These are phyloP conservation scores for Coniochaeta prunicola DNA, from an alignment of 2,329 filamentous ascomycete genomes.

Conservation along the genomic window DNA sequence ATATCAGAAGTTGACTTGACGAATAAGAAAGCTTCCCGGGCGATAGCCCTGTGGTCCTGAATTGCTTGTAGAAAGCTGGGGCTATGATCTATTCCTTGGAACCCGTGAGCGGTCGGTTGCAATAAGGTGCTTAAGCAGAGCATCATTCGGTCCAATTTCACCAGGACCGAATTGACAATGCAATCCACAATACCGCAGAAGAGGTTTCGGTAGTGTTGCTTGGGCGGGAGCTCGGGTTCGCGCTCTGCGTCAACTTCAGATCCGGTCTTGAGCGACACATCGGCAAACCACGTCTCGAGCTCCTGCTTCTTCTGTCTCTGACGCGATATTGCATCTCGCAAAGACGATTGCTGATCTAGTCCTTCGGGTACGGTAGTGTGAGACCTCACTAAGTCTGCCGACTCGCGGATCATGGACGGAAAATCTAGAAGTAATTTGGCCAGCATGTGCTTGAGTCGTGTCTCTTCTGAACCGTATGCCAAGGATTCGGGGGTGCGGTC, in stretches of 20 bases:
- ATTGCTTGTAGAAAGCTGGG: background rate
- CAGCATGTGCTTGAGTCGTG: background rate
- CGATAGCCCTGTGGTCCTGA: background rate
- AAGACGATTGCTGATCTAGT: background rate
- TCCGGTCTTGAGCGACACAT: background rate
- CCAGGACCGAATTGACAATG: conserved; percentile 2
- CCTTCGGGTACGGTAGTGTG: background rate
- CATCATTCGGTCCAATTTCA: background rate
- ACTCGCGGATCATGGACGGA: background rate
- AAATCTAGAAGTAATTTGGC: background rate
- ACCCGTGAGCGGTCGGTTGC: background rate
- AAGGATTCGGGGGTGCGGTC: background rate
- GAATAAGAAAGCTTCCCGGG: background rate
- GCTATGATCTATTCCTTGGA: background rate
- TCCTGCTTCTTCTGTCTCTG: background rate
- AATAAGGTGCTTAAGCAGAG: background rate
- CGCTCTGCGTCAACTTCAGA: background rate
- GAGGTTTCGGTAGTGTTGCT: background rate
- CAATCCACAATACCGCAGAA: background rate
- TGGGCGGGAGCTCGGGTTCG: background rate
- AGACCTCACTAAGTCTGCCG: background rate
- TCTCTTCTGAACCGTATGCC: background rate
- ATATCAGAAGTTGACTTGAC: background rate
- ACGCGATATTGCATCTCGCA: background rate
- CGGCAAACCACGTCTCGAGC: background rate